Conservation (phyloP, 2,329 filamentous ascomycete species). For the Alternaria sp. region DNA sequence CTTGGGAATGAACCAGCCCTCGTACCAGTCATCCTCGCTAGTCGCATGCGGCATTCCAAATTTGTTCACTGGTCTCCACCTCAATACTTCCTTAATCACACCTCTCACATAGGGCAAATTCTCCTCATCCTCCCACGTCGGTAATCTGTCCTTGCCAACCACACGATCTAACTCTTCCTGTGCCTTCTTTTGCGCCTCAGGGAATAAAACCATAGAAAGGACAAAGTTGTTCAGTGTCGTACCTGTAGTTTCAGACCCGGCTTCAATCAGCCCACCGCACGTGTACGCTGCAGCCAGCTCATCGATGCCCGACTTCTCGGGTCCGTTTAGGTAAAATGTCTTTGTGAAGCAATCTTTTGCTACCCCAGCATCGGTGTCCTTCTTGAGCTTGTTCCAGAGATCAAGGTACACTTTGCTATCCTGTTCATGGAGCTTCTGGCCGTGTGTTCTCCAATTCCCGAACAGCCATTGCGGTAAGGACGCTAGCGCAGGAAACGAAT, state of each 20-base stretch:
- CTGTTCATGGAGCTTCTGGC: conserved; percentile 37
- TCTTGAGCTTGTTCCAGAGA: conserved; percentile 44
- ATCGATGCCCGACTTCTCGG: conserved; percentile 44
- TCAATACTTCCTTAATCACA: conserved; percentile 42
- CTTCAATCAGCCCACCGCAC: conserved; percentile 46
- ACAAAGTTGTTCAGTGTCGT: conserved; percentile 45
- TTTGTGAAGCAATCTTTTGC: conserved; percentile 47
- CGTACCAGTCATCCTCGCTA: conserved; percentile 46
- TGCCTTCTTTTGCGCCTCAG: conserved; percentile 33
- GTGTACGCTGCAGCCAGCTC: conserved; percentile 47
- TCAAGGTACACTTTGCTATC: conserved; percentile 44
- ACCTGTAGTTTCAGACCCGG: conserved; percentile 44
- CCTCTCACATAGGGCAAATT: conserved; percentile 47
- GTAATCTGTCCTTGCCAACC: conserved; percentile 40
- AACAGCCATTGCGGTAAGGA: conserved; percentile 42
- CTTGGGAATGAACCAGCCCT: conserved; percentile 53
- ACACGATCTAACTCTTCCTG: conserved; percentile 43
- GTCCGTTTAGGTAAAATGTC: conserved; percentile 45
- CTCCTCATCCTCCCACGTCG: conserved; percentile 43
- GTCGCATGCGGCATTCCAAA: conserved; percentile 48
- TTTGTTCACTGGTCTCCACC: conserved; percentile 44
- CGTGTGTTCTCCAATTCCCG: conserved; percentile 41
- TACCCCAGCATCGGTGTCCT: conserved; percentile 39
- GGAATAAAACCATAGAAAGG: conserved; percentile 41
- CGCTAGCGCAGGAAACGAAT: conserved; percentile 41